Percentiles rank a stretch among this genome's conserved stretches.
These are phyloP conservation scores for Candolleomyces efflorescens DNA, from an alignment of 768 basidiomycete species.

Conservation along the genomic window DNA sequence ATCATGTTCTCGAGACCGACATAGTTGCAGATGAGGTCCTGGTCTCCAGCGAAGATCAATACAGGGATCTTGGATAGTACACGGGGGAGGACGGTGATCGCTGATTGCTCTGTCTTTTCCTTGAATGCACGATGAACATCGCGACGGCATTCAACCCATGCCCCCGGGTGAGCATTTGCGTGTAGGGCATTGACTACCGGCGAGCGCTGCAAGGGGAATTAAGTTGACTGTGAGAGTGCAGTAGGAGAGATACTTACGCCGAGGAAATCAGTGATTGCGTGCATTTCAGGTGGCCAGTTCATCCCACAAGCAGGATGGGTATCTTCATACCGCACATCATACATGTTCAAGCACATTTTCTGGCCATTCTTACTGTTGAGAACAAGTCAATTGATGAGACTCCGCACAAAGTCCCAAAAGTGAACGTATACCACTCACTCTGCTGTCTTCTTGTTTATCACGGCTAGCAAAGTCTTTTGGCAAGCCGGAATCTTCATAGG, in stretches of 20 bases:
- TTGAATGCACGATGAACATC: slow-evolving; percentile 62
- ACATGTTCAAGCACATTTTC: slow-evolving; percentile 86
- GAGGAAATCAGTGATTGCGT: slow-evolving; percentile 71
- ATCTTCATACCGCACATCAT: slow-evolving; percentile 91
- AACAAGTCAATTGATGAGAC: background rate
- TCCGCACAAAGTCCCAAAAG: background rate
- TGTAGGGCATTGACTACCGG: slow-evolving; percentile 86
- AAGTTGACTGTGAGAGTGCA: too few species aligned
- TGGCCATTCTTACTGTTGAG: slow-evolving; percentile 58
- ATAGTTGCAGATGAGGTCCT: slow-evolving; percentile 96
- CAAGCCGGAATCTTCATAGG: slow-evolving; percentile 57
- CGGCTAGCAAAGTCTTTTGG: slow-evolving; percentile 46
- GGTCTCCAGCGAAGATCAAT: slow-evolving; percentile 92
- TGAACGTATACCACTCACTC: slow-evolving; percentile 22
- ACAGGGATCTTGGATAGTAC: slow-evolving; percentile 79
- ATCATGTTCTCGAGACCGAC: slow-evolving; percentile 87
- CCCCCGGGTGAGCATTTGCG: slow-evolving; percentile 67
- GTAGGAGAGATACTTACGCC: too few species aligned
- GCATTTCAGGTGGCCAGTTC: slow-evolving; percentile 95
- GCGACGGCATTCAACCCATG: slow-evolving; percentile 84
- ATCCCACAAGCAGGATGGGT: slow-evolving; percentile 85
- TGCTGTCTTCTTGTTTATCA: slow-evolving; percentile 38
- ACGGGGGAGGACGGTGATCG: slow-evolving; percentile 71
- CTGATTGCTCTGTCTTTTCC: slow-evolving; percentile 53
- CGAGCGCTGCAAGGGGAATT: slow-evolving; percentile 42